phyloP scores from a whole-genome alignment of 805 yeast genomes.

The Komagataella mondaviorum region DNA sequence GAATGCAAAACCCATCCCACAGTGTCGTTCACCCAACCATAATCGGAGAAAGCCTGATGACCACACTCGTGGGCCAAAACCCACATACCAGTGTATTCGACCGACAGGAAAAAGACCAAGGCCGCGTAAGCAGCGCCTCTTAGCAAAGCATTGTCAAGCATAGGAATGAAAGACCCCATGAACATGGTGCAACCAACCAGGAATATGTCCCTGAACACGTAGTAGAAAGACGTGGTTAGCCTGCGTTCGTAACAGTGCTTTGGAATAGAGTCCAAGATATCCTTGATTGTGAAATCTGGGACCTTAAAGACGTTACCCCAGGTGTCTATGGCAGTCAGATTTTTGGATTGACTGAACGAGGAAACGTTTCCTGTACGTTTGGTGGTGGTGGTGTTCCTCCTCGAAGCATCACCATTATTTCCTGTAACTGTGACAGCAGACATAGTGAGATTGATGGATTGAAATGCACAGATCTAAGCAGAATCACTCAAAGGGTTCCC shows the following conservation, averaged over 20 bases:
- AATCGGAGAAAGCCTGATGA: slow-evolving; percentile 73
- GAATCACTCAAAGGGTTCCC: not conserved
- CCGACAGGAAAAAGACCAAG: slow-evolving; percentile 42
- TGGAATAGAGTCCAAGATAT: slow-evolving; percentile 61
- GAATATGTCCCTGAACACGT: slow-evolving; percentile 55
- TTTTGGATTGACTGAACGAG: slow-evolving; percentile 6
- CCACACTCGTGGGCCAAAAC: slow-evolving; percentile 88
- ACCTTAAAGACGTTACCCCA: slow-evolving; percentile 55
- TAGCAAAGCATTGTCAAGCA: slow-evolving; percentile 23
- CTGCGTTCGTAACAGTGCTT: slow-evolving; percentile 60
- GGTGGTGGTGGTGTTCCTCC: not conserved
- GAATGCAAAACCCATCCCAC: slow-evolving; percentile 82
- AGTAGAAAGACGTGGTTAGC: slow-evolving; percentile 37
- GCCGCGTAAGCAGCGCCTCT: slow-evolving; percentile 48
- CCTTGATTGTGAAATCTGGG: slow-evolving; percentile 69
- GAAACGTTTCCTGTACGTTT: slow-evolving; percentile 11
- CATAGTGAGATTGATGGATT: slow-evolving; percentile 9
- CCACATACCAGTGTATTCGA: slow-evolving; percentile 72
- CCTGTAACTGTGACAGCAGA: slow-evolving; percentile 21
- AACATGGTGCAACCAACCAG: slow-evolving; percentile 16
- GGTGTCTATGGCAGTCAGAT: slow-evolving; percentile 33
- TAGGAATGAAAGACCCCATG: slow-evolving; percentile 40
- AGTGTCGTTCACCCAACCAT: slow-evolving; percentile 57
- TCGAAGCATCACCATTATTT: slow-evolving; percentile 4
- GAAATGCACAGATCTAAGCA: not conserved